Conservation (phyloP, 2,329 filamentous ascomycete species). For the Epichloe gansuensis region DNA sequence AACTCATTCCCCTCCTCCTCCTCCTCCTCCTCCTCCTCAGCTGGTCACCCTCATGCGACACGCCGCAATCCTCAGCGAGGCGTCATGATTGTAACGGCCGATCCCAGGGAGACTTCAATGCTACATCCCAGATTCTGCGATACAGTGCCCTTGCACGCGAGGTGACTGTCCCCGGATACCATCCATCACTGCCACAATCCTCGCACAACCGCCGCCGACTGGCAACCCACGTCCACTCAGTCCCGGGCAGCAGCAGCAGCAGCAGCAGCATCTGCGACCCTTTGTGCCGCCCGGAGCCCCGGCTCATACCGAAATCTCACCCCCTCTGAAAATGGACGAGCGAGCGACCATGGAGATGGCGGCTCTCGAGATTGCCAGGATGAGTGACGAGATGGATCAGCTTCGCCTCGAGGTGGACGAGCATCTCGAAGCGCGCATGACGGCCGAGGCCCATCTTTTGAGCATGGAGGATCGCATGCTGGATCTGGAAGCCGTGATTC, state of each 20-base stretch:
- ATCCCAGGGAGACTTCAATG: constrained; percentile 92
- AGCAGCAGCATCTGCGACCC: constrained; percentile 22
- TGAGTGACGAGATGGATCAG: constrained; percentile 60
- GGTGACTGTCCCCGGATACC: constrained; percentile 80
- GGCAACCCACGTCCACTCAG: constrained; percentile 15
- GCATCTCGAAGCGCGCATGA: constrained; percentile 57
- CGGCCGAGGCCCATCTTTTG: constrained; percentile 61
- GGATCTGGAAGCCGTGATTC: constrained; percentile 67
- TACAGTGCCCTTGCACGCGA: constrained; percentile 90
- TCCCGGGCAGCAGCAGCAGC: constrained; percentile 18
- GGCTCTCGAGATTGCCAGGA: constrained; percentile 66
- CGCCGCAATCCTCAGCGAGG: constrained; percentile 68
- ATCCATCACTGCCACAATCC: constrained; percentile 64
- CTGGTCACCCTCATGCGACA: constrained; percentile 22
- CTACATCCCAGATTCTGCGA: constrained; percentile 87
- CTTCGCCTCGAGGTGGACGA: constrained; percentile 57
- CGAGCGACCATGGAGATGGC: constrained; percentile 71
- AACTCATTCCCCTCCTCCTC: constrained; percentile 65
- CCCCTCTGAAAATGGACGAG: constrained; percentile 32
- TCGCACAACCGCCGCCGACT: constrained; percentile 23
- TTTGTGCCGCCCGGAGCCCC: constrained; percentile 28
- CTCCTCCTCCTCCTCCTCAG: constrained; percentile 36
- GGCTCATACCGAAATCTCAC: constrained; percentile 27
- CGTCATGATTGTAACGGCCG: constrained; percentile 93
- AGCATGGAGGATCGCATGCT: constrained; percentile 54